Evolutionary conservation across 192 early-diverging fungal genomes (phyloP), one percentile per base, ranked within the genome.

Genomic region (Gigaspora rosea): DNA sequence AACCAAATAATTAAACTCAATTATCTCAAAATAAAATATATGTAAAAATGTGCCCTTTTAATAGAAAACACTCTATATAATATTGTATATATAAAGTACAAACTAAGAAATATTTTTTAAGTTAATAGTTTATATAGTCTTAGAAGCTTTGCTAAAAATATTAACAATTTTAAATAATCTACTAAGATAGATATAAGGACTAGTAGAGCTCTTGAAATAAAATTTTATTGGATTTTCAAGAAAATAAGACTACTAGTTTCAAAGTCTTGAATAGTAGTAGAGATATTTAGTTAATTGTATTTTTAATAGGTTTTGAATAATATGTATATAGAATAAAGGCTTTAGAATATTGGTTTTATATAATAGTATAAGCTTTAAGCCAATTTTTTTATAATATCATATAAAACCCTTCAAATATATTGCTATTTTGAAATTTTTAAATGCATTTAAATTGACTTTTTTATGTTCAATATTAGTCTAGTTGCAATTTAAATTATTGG

Each of bases 241-340:
- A 33, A 71, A 71, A 71, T 71, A 54, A 71, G 69, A 54, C 69
- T 50, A 1, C 51, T 33, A 33, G 69, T 41, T 71, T 71, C 69
- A n/a, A 33, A 22, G 6, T 71, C 51, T 32, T 36, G 3, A 33
- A 71, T 27, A 56, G 69, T 71, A 71, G 50, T 9, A n/a, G n/a
- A n/a, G 5, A 7, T 7, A 7, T 61, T 32, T 18, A 61, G 7
- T 32, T 61, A 7, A 7, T 32, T 18, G 5, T n/a, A 11, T n/a
- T 22, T 22, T 22, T 22, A 11, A 18, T 5, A 61, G n/a, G n/a
- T n/a, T n/a, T n/a, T n/a, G n/a, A n/a, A n/a, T n/a, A n/a, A n/a
- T 18, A 61, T 61, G 58, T 11, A 61, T 61, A 61, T 61, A 61
- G 18, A 12, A 61, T 61, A 61, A 61, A 11, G 18, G 58, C 58